Evolutionary conservation across 2,329 filamentous ascomycete species (phyloP).

Genomic region (Aspergillus floridensis): DNA sequence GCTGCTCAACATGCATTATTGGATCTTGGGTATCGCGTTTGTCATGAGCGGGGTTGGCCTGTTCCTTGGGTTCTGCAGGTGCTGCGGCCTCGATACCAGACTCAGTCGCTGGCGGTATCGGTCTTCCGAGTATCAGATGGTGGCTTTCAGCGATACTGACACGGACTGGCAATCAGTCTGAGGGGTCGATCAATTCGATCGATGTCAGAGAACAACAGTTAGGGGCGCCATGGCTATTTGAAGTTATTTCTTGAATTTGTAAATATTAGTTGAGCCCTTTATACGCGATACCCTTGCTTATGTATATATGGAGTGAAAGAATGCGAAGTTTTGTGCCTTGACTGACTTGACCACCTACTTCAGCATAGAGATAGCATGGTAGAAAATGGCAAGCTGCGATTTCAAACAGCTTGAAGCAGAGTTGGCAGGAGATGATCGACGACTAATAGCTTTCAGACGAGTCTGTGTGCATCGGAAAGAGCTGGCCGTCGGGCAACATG

Average conservation of each 20-base stretch:
- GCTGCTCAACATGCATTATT: conserved; percentile 15
- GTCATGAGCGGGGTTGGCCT: conserved; percentile 13
- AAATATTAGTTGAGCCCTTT: background rate
- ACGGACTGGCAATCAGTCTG: background rate
- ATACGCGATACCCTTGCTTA: conserved; percentile 1
- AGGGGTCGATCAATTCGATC: background rate
- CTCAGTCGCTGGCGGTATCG: conserved; percentile 6
- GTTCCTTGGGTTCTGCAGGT: conserved; percentile 15
- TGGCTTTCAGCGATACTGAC: conserved; percentile 14
- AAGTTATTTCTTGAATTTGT: background rate
- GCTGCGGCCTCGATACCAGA: conserved; percentile 5
- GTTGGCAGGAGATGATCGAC: no score
- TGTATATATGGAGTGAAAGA: background rate
- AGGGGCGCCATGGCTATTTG: no score
- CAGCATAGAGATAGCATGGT: no score
- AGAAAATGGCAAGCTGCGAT: no score
- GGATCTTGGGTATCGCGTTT: conserved; percentile 14
- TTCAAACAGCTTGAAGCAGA: no score
- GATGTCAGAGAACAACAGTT: no score
- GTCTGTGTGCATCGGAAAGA: no score
- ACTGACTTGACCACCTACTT: background rate
- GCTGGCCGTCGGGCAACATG: no score
- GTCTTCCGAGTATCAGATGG: conserved; percentile 15
- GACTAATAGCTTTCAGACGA: no score
- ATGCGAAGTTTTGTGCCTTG: background rate